Percentiles rank a stretch among this genome's conserved stretches.
Evolutionary conservation across 495 filamentous ascomycete species (phyloP).

Genomic region (Podospora appendiculata): DNA sequence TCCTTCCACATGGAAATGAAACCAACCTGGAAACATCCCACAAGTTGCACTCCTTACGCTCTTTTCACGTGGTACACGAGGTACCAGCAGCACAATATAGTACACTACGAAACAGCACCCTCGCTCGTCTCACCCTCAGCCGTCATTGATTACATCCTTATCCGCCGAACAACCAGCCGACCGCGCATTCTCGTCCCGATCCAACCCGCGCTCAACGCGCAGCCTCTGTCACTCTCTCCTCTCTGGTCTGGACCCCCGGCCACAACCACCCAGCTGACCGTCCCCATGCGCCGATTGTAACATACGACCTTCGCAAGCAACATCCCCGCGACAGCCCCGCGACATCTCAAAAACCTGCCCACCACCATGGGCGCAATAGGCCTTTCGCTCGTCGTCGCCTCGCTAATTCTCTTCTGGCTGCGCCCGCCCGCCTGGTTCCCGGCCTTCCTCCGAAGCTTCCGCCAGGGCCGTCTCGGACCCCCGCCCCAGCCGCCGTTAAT

Average conservation of each 20-base stretch:
- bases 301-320: conserved; percentile 13
- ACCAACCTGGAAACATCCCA: neutral
- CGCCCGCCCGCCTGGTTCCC: conserved; percentile 36
- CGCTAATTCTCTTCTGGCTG: conserved; percentile 43
- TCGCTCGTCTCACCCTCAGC: too few relatives aligned
- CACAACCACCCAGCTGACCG: neutral
- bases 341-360: neutral
- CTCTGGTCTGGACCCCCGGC: too few relatives aligned
- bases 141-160: too few relatives aligned
- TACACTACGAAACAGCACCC: too few relatives aligned
- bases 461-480: conserved; percentile 16
- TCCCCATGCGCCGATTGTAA: conserved; percentile 10
- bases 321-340: neutral
- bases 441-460: conserved; percentile 20
- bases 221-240: neutral
- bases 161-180: too few relatives aligned
- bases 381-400: conserved; percentile 46
- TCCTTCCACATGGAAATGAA: neutral
- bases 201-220: too few relatives aligned
- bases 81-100: too few relatives aligned
- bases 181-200: neutral
- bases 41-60: too few relatives aligned
- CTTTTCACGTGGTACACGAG: too few relatives aligned
- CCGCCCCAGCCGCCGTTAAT: conserved; percentile 14
- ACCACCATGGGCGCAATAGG: conserved; percentile 43